Conservation (phyloP, 1,139 yeast species). For the Sugiyamaella japonica region DNA sequence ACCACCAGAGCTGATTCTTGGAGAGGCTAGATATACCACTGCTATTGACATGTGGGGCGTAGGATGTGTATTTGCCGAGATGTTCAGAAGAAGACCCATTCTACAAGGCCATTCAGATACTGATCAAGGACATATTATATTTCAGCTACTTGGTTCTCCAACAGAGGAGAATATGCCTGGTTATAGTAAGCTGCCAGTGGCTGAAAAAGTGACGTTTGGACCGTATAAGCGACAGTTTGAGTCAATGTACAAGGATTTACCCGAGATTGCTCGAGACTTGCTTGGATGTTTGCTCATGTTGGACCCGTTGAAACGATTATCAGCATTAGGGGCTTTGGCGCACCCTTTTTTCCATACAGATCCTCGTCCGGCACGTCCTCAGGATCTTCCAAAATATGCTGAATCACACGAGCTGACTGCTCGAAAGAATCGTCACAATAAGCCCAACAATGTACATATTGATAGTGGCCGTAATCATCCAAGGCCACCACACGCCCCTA, state of each 20-base stretch:
- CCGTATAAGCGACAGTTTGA: constrained; percentile 58
- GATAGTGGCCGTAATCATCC: constrained; percentile 11
- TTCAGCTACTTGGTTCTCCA: constrained; percentile 82
- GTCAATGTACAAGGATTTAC: constrained; percentile 45
- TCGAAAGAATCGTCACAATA: constrained; percentile 55
- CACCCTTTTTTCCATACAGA: constrained; percentile 65
- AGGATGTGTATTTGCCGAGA: constrained; percentile 94
- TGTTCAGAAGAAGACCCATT: constrained; percentile 78
- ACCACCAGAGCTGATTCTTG: constrained; percentile 88
- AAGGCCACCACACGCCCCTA: constrained; percentile 25
- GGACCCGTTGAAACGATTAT: constrained; percentile 70
- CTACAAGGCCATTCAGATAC: constrained; percentile 82
- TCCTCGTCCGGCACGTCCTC: constrained; percentile 59
- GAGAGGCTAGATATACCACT: constrained; percentile 83
- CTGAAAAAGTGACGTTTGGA: constrained; percentile 42
- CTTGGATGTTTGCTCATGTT: constrained; percentile 41
- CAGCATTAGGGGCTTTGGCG: constrained; percentile 74
- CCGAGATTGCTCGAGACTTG: constrained; percentile 37
- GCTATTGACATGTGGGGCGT: constrained; percentile 97
- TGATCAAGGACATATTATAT: constrained; percentile 86
- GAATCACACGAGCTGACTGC: constrained; percentile 90
- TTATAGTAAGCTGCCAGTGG: constrained; percentile 63
- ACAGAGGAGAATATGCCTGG: constrained; percentile 63
- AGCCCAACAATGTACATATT: constrained; percentile 20
- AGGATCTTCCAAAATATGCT: constrained; percentile 68